Evolutionary conservation across 1,284 basidiomycete genomes (phyloP).

Genomic region (Pyrrhoderma noxium): DNA sequence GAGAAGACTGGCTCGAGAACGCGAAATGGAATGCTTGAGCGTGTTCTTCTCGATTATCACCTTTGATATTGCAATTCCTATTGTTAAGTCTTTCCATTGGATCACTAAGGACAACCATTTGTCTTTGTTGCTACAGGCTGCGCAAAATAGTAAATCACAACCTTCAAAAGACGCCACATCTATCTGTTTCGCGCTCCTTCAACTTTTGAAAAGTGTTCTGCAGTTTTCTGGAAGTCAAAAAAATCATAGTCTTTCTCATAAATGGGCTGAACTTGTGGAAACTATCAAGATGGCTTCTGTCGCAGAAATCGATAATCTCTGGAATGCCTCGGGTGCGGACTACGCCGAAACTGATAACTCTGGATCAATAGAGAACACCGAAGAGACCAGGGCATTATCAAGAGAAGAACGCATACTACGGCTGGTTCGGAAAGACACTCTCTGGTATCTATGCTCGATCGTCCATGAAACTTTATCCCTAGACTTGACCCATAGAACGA

Average conservation of each 20-base stretch:
- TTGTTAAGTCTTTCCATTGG: conserved; percentile 4
- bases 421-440: conserved; percentile 43
- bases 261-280: conserved; percentile 1
- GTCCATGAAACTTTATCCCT: conserved; percentile 24
- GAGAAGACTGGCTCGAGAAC: not conserved
- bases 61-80: conserved; percentile 4
- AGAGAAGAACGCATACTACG: conserved; percentile 26
- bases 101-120: not conserved
- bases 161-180: too few species aligned
- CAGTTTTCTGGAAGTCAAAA: too few species aligned
- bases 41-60: not conserved
- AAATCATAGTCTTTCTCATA: too few species aligned
- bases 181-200: too few species aligned
- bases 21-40: not conserved
- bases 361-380: not conserved
- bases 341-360: not conserved
- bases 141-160: too few species aligned
- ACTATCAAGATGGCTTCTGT: conserved; percentile 1
- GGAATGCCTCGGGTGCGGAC: not conserved
- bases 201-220: too few species aligned
- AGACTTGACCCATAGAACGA: not conserved
- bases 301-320: conserved; percentile 8
- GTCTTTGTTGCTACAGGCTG: too few species aligned
- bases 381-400: not conserved
- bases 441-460: conserved; percentile 48